These are phyloP conservation scores for Fusarium hainanense DNA, from an alignment of 2,329 filamentous ascomycete species.

Conservation along the genomic window DNA sequence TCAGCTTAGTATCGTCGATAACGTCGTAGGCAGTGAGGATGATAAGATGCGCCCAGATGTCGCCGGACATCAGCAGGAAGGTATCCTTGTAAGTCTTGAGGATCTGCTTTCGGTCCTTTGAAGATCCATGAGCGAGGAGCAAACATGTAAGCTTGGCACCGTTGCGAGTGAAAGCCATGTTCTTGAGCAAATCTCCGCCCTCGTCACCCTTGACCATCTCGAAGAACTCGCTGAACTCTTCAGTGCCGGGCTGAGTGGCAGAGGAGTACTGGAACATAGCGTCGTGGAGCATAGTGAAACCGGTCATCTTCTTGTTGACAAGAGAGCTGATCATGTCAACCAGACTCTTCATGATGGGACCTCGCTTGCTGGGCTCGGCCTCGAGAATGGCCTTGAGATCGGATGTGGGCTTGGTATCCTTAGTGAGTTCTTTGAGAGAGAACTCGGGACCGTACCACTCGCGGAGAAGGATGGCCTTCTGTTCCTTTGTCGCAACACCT, in stretches of 20 bases:
- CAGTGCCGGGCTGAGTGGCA: constrained; percentile 78
- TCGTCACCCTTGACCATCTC: constrained; percentile 94
- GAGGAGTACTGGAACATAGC: constrained; percentile 98
- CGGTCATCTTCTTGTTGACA: constrained; percentile 95
- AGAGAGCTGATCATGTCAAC: constrained; percentile 90
- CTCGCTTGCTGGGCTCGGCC: constrained; percentile 84
- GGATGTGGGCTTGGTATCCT: constrained; percentile 66
- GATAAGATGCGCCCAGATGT: constrained; percentile 81
- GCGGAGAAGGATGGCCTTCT: constrained; percentile 85
- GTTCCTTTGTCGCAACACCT: constrained; percentile 83
- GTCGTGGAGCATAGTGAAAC: constrained; percentile 97
- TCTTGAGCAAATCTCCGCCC: constrained; percentile 89
- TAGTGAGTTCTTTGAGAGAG: constrained; percentile 74
- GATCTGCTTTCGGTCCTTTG: constrained; percentile 93
- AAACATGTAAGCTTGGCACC: constrained; percentile 85
- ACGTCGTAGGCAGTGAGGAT: constrained; percentile 90
- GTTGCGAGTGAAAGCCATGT: constrained; percentile 93
- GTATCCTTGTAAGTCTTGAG: constrained; percentile 92
- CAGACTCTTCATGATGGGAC: constrained; percentile 86
- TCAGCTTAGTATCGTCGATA: constrained; percentile 92
- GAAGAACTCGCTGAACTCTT: constrained; percentile 87
- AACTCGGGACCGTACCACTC: constrained; percentile 99
- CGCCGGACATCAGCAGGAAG: constrained; percentile 84
- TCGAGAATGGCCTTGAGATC: constrained; percentile 82
- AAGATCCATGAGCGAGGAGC: constrained; percentile 82